These are phyloP conservation scores for Alternaria rosae DNA, from an alignment of 2,329 filamentous ascomycete species.

Conservation along the genomic window DNA sequence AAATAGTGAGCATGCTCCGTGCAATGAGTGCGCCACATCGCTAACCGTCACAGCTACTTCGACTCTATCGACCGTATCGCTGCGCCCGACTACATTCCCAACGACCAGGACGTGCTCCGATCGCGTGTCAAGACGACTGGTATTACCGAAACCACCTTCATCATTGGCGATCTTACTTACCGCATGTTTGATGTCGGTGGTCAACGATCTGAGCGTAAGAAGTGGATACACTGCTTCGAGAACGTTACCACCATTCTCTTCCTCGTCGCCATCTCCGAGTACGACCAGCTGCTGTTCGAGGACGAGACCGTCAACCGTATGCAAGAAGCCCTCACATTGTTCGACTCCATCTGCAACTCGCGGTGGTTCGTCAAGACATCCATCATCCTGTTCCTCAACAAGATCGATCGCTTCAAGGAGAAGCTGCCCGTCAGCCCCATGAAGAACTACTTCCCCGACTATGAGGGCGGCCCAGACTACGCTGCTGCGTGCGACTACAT, in stretches of 20 bases:
- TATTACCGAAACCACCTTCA: conserved; percentile 96
- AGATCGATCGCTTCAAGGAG: conserved; percentile 78
- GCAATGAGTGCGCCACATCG: conserved; percentile 5
- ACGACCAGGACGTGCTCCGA: conserved; percentile 91
- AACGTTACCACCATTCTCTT: conserved; percentile 97
- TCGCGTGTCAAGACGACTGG: conserved; percentile 98
- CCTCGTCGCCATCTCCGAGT: conserved; percentile 95
- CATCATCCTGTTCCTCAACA: conserved; percentile 77
- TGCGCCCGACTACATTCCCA: conserved; percentile 90
- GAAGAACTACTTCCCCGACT: conserved; percentile 79
- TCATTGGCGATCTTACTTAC: conserved; percentile 92
- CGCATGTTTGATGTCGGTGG: conserved; percentile 98
- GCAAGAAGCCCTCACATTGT: conserved; percentile 74
- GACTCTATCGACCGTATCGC: conserved; percentile 93
- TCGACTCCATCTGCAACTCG: conserved; percentile 77
- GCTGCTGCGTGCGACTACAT: conserved; percentile 97
- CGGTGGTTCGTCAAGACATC: conserved; percentile 76
- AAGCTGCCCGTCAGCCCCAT: conserved; percentile 76
- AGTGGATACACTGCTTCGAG: conserved; percentile 99
- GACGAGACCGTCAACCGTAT: conserved; percentile 86
- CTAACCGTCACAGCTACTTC: conserved; percentile 74
- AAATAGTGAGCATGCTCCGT: conserved; percentile 76
- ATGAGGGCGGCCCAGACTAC: conserved; percentile 92
- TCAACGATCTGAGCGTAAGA: conserved; percentile 95
- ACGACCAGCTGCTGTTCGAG: conserved; percentile 94